These are phyloP conservation scores for Kwoniella shandongensis DNA, from an alignment of 768 basidiomycete genomes.

Conservation along the genomic window DNA sequence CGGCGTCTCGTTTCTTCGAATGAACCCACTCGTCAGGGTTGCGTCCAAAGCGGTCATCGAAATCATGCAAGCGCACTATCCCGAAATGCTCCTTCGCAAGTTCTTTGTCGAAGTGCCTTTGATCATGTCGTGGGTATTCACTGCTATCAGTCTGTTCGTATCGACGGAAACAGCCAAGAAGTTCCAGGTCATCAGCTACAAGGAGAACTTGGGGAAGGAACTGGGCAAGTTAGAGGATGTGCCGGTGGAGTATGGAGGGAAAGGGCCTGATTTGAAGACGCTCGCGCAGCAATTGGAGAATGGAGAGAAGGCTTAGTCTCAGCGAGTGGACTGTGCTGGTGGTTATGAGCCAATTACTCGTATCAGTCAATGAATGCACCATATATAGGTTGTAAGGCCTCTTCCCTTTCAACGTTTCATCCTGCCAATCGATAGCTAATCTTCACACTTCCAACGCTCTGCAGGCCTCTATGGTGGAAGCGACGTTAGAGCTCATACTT, in stretches of 20 bases:
- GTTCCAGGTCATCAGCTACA: constrained; percentile 18
- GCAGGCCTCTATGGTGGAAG: too few species aligned
- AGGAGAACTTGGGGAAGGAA: constrained; percentile 10
- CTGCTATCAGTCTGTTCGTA: constrained; percentile 15
- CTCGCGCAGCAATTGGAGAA: constrained; percentile 5
- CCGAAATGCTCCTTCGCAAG: constrained; percentile 24
- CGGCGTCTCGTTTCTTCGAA: constrained; percentile 22
- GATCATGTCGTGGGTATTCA: constrained; percentile 22
- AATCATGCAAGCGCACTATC: constrained; percentile 23
- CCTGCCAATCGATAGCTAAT: too few species aligned
- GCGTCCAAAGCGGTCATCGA: constrained; percentile 21
- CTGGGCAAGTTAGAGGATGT: constrained; percentile 4
- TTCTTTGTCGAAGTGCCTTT: constrained; percentile 18
- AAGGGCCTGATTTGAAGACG: constrained; percentile 6
- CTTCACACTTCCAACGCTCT: too few species aligned
- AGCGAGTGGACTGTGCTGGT: too few species aligned
- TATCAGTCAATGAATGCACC: too few species aligned
- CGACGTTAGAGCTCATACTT: too few species aligned
- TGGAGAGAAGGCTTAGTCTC: too few species aligned
- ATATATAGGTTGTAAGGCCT: too few species aligned
- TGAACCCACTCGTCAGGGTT: constrained; percentile 23
- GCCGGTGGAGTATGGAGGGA: constrained; percentile 17
- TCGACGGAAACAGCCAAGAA: constrained; percentile 28
- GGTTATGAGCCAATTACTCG: too few species aligned
- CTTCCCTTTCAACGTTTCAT: too few species aligned